Percentiles rank a stretch among this genome's conserved stretches.
phyloP scores from a whole-genome alignment of 345 rosid species.

The Linum tenue region DNA sequence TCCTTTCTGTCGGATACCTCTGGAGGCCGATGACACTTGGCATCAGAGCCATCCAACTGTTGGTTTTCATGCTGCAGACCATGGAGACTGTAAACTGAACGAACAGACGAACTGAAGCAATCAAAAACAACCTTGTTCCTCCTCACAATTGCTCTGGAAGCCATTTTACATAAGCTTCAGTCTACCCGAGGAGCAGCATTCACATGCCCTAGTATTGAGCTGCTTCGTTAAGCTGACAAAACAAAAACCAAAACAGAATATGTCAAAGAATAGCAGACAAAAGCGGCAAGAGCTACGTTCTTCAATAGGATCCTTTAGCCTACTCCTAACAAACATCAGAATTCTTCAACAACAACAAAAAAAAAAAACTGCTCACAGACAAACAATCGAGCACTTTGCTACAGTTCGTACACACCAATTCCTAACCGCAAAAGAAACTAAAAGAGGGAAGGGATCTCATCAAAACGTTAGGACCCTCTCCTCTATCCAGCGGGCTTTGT shows the following conservation, averaged over 20 bases:
- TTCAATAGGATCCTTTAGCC: too few relatives aligned
- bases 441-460: background rate
- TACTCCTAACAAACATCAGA: too few relatives aligned
- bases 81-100: slow-evolving; percentile 34
- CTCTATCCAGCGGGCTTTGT: background rate
- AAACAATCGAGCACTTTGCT: background rate
- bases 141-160: slow-evolving; percentile 58
- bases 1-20: slow-evolving; percentile 16
- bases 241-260: background rate
- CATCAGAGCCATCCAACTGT: slow-evolving; percentile 18
- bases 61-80: slow-evolving; percentile 23
- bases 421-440: background rate
- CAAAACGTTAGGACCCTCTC: background rate
- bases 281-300: too few relatives aligned
- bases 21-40: slow-evolving; percentile 7
- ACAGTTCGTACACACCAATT: background rate
- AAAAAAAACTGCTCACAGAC: background rate
- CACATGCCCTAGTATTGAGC: slow-evolving; percentile 17
- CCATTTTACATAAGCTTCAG: slow-evolving; percentile 38
- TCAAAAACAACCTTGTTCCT: slow-evolving; percentile 40
- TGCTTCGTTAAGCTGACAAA: slow-evolving; percentile 17
- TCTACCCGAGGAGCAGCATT: slow-evolving; percentile 14
- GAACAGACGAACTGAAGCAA: slow-evolving; percentile 32
- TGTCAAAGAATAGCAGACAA: background rate
- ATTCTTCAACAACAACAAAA: background rate